Base-by-base conservation (phyloP, 2,329 filamentous ascomycete species). In the Calonectria pseudoturangicola region DNA sequence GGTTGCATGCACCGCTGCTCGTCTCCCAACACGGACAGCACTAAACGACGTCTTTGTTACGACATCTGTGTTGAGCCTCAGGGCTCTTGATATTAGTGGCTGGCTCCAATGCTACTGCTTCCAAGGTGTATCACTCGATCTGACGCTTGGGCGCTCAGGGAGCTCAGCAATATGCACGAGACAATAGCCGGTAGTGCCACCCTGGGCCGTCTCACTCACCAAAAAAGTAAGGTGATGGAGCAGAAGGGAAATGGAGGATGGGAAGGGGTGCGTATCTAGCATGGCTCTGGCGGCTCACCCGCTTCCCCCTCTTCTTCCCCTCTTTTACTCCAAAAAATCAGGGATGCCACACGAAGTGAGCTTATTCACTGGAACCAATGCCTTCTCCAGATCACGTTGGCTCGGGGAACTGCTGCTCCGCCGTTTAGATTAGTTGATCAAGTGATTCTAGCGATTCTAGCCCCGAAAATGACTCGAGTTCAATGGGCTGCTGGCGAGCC, bases 301-400 rank as follows among this genome's bases (percentile, higher is more conserved):
- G n/a, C 39, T 27, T 41, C 8, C 21, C 21, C 41, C 41, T 25
- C 47, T 9, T 25, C 48, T 33, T 39, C 41, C 62, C 68, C 60
- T 60, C 51, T 45, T 58, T 66, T 66, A 50, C 62, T 66, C 62
- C 68, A 66, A 70, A 43, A 43, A 65, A 64, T 15, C 68, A 41
- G 56, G 60, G 60, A 66, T 70, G 47, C 41, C 51, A 62, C 62
- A 62, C 33, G 30, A 63, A 62, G 50, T 65, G 70, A 74, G 72
- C 66, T 74, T 74, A 73, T 73, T 70, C 48, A 65, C 68, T 70
- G 70, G 63, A 70, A 69, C 68, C 64, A 47, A 54, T 63, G 25
- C 18, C 33, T 39, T 66, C 41, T 36, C 51, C 25, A 51, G 63
- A 68, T 69, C 39, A 66, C 48, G 39, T 45, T 63, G 48, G 56